Percentiles rank a stretch among this genome's conserved stretches.
Evolutionary conservation across 1,139 yeast genomes (phyloP).

Genomic region (Taphrina confusa): DNA sequence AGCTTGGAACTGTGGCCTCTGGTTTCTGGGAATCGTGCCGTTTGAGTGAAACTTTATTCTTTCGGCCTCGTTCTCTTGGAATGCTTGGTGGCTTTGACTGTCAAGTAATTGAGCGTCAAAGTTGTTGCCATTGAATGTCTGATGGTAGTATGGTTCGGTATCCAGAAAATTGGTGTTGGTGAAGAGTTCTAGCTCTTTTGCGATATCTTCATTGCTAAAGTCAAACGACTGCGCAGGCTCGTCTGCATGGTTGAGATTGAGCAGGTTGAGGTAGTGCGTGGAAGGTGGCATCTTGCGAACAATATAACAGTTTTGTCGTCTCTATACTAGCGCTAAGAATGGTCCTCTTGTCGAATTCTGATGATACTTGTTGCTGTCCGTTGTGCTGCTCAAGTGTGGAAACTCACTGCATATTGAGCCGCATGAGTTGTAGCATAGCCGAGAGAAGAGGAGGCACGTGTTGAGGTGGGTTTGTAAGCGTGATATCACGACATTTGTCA

Average conservation of each 20-base stretch:
- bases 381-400: too few relatives aligned
- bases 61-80: background rate
- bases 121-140: background rate
- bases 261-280: constrained; percentile 32
- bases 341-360: too few relatives aligned
- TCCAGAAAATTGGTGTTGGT: constrained; percentile 30
- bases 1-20: constrained; percentile 4
- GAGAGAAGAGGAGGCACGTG: background rate
- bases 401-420: too few relatives aligned
- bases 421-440: too few relatives aligned
- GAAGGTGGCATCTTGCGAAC: constrained; percentile 30
- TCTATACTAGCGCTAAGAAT: too few relatives aligned
- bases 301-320: too few relatives aligned
- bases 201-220: constrained; percentile 12
- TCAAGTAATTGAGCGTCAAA: background rate
- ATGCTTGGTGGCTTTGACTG: background rate
- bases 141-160: constrained; percentile 15
- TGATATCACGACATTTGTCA: constrained; percentile 10
- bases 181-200: constrained; percentile 31
- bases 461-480: constrained; percentile 1
- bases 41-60: background rate
- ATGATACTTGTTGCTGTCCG: too few relatives aligned
- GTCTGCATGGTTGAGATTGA: constrained; percentile 32
- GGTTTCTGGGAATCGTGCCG: constrained; percentile 1
- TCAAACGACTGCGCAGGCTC: constrained; percentile 9